Percentiles rank a stretch among this genome's conserved stretches.
These are phyloP conservation scores for Emericellopsis cladophorae DNA, from an alignment of 2,329 filamentous ascomycete species.

Conservation along the genomic window DNA sequence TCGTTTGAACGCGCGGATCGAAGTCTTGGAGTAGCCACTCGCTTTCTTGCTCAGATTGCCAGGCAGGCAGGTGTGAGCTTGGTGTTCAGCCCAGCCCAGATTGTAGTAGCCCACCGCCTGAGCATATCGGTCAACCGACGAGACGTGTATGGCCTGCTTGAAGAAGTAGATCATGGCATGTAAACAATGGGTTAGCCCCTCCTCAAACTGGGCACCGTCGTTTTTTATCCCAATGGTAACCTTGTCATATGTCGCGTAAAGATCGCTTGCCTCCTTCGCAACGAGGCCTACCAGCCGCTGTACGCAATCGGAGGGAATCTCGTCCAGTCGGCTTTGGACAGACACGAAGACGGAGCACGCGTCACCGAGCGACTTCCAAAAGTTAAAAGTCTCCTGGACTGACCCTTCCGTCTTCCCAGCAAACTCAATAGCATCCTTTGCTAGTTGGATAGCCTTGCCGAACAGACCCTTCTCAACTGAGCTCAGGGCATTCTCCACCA, in stretches of 20 bases:
- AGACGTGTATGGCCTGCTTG: conserved; percentile 70
- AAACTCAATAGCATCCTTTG: conserved; percentile 54
- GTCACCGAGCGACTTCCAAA: conserved; percentile 90
- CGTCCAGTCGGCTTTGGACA: conserved; percentile 52
- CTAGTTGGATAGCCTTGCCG: conserved; percentile 65
- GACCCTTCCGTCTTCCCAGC: conserved; percentile 43
- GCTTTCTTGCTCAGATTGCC: conserved; percentile 39
- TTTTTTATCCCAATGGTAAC: conserved; percentile 30
- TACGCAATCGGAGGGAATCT: conserved; percentile 49
- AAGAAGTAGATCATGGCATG: conserved; percentile 70
- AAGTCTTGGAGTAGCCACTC: conserved; percentile 61
- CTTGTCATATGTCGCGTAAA: conserved; percentile 59
- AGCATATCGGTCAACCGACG: conserved; percentile 64
- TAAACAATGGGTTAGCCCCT: conserved; percentile 45
- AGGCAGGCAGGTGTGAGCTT: conserved; percentile 58
- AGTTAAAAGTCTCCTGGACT: conserved; percentile 68
- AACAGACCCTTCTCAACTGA: conserved; percentile 75
- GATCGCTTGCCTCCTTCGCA: conserved; percentile 41
- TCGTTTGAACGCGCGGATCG: conserved; percentile 85
- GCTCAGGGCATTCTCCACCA: conserved; percentile 69
- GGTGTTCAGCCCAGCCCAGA: conserved; percentile 84
- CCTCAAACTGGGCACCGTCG: conserved; percentile 16
- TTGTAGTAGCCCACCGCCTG: conserved; percentile 97
- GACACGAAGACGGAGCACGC: conserved; percentile 75
- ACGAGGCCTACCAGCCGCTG: conserved; percentile 43